phyloP scores from a whole-genome alignment of 2,329 filamentous ascomycete genomes.

The Beauveria sp. region DNA sequence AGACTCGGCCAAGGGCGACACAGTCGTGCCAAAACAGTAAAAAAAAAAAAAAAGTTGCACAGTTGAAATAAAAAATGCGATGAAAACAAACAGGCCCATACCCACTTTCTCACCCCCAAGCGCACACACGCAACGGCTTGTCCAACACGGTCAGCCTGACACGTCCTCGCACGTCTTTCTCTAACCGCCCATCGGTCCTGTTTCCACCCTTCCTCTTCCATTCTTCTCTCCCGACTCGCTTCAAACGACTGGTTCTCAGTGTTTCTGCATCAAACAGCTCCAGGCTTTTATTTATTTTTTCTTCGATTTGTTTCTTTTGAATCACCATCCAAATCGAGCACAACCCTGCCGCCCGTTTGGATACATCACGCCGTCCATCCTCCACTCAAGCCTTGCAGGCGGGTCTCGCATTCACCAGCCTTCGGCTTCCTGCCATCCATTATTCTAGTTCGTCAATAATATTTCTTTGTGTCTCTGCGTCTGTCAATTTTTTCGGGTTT shows the following conservation, averaged over 20 bases:
- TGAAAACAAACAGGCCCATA: neutral
- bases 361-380: neutral
- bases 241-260: constrained; percentile 1
- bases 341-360: neutral
- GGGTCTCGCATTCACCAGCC: constrained; percentile 12
- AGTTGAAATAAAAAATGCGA: neutral
- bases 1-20: constrained; percentile 1
- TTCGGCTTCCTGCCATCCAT: constrained; percentile 3
- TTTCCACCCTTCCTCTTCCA: neutral
- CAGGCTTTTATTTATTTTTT: neutral
- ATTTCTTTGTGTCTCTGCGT: neutral
- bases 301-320: too few species aligned
- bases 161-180: neutral
- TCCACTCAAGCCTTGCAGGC: constrained; percentile 7
- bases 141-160: neutral
- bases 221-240: neutral
- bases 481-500: neutral
- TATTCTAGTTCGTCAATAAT: constrained; percentile 5
- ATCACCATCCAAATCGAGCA: neutral
- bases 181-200: constrained; percentile 4
- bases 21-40: neutral
- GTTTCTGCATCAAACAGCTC: neutral
- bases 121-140: neutral
- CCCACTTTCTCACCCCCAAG: neutral
- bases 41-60: neutral